Evolutionary conservation across 306 rosid species (phyloP).

Genomic region (Rosa persica): DNA sequence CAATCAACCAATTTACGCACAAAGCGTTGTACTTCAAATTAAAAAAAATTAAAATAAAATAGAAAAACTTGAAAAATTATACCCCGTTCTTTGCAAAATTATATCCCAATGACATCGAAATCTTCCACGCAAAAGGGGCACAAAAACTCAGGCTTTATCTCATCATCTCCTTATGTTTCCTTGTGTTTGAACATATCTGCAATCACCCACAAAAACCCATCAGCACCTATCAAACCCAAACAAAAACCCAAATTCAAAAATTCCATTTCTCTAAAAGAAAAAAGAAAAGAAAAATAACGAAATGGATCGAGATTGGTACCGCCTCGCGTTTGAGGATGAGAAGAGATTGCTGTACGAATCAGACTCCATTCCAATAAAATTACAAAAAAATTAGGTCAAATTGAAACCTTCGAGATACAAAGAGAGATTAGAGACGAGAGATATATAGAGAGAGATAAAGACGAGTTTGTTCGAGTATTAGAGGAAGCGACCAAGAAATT

Average conservation of each 20-base stretch:
- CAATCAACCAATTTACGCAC: background rate
- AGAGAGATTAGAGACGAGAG: background rate
- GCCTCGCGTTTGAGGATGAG: slow-evolving; percentile 41
- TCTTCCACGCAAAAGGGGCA: slow-evolving; percentile 80
- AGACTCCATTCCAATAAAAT: slow-evolving; percentile 49
- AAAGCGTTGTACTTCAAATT: background rate
- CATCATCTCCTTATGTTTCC: slow-evolving; percentile 53
- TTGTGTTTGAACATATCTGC: too few relatives aligned
- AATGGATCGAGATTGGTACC: slow-evolving; percentile 68
- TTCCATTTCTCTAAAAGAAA: too few relatives aligned
- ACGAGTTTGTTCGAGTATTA: too few relatives aligned
- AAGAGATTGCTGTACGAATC: slow-evolving; percentile 59
- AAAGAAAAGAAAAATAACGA: background rate
- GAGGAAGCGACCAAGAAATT: too few relatives aligned
- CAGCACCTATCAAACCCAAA: too few relatives aligned
- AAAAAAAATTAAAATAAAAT: background rate
- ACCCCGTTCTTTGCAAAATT: slow-evolving; percentile 75
- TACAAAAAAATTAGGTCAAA: background rate
- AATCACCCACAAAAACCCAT: too few relatives aligned
- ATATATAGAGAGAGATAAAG: background rate
- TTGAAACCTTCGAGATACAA: slow-evolving; percentile 40
- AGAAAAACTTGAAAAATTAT: background rate
- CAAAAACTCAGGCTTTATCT: slow-evolving; percentile 56
- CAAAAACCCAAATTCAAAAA: too few relatives aligned
- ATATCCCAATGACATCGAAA: slow-evolving; percentile 59